A percentile compares a stretch with the other conserved stretches of the same genome.
Evolutionary conservation across 768 basidiomycete genomes (phyloP).

Genomic region (Tricholoma saponaceum): DNA sequence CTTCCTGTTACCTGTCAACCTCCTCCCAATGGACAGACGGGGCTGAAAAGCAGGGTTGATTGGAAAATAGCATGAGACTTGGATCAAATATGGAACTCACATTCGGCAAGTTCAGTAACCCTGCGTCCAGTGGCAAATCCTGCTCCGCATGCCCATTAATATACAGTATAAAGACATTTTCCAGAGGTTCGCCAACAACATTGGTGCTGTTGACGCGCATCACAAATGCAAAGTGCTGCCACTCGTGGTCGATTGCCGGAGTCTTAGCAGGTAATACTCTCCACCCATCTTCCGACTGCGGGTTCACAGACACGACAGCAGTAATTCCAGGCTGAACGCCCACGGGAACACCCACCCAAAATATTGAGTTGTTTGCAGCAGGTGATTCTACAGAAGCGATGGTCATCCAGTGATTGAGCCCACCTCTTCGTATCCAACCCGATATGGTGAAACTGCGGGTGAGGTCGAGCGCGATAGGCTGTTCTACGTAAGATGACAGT

Average conservation of each 20-base stretch:
- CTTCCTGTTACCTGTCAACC: not conserved
- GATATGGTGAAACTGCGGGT: not conserved
- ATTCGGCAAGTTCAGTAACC: not conserved
- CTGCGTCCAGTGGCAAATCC: not conserved
- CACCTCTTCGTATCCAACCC: not conserved
- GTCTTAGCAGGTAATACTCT: not conserved
- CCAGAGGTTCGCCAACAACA: not conserved
- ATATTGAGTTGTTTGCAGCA: not conserved
- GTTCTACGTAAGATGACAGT: not conserved
- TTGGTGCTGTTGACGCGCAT: not conserved
- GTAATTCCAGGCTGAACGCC: not conserved
- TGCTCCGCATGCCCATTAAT: not conserved
- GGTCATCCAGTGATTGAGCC: not conserved
- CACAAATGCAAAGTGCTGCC: not conserved
- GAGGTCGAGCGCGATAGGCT: not conserved
- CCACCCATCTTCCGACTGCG: not conserved
- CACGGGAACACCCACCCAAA: not conserved
- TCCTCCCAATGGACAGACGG: not conserved
- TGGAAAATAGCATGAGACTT: not conserved
- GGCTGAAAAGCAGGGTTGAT: not conserved
- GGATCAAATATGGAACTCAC: not conserved
- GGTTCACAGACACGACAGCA: not conserved
- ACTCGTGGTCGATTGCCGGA: not conserved
- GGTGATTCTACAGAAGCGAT: not conserved
- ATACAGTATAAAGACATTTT: not conserved